Percentiles rank a stretch among this genome's conserved stretches.
Evolutionary conservation across 768 basidiomycete genomes (phyloP).

Genomic region (Gymnopilus dilepis): DNA sequence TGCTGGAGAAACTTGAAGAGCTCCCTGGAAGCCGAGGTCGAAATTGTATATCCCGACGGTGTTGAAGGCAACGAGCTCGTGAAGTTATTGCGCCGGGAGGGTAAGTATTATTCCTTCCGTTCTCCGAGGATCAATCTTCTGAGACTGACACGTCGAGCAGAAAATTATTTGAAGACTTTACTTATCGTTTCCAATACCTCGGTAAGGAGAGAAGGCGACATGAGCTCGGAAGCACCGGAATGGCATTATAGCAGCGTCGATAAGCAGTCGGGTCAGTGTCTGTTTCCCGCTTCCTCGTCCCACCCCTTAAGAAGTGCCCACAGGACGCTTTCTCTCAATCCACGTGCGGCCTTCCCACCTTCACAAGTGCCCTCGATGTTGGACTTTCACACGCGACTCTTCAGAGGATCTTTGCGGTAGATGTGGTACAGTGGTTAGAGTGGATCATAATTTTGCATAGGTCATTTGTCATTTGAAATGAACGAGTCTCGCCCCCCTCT

Average conservation of each 20-base stretch:
- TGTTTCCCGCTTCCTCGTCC: not conserved
- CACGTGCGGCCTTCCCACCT: conserved; percentile 63
- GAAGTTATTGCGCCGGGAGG: conserved; percentile 47
- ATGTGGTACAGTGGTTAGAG: conserved; percentile 46
- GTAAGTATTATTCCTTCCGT: conserved; percentile 30
- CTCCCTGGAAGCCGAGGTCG: conserved; percentile 78
- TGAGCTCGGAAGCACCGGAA: not conserved
- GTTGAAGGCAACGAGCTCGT: conserved; percentile 30
- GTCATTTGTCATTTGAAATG: not conserved
- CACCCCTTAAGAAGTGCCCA: not conserved
- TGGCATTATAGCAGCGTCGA: conserved; percentile 14
- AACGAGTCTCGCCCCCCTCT: not conserved
- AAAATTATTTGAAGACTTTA: conserved; percentile 66
- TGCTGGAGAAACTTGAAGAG: conserved; percentile 67
- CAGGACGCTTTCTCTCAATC: conserved; percentile 34
- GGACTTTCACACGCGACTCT: conserved; percentile 69
- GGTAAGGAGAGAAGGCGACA: conserved; percentile 46
- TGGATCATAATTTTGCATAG: not conserved
- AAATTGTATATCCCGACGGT: conserved; percentile 57
- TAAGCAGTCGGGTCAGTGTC: not conserved
- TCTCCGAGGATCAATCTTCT: not conserved
- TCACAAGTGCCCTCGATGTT: conserved; percentile 90
- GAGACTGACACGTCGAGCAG: conserved; percentile 40
- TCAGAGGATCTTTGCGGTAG: conserved; percentile 66
- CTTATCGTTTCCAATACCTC: conserved; percentile 82